Percentiles rank a stretch among this genome's conserved stretches.
Evolutionary conservation across 345 rosid genomes (phyloP).

Genomic region (Murraya paniculata): DNA sequence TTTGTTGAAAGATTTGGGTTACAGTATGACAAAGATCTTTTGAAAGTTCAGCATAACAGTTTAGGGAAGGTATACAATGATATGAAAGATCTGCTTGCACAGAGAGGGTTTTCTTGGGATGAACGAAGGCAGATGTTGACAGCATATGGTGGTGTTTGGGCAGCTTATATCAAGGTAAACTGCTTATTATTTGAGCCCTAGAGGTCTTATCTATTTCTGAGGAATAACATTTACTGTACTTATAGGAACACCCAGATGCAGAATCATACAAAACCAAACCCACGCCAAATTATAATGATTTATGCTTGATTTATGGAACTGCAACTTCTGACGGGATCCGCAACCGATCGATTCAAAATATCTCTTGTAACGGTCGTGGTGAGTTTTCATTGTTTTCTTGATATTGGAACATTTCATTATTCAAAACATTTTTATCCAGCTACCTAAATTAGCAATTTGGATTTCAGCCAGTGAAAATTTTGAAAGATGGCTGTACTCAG

Average conservation of each 20-base stretch:
- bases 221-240: constrained; percentile 19
- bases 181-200: constrained; percentile 5
- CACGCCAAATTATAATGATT: constrained; percentile 36
- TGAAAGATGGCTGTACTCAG: background rate
- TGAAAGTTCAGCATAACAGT: constrained; percentile 32
- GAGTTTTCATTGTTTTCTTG: constrained; percentile 7
- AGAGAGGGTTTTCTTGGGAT: constrained; percentile 40
- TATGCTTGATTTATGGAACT: constrained; percentile 47
- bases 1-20: constrained; percentile 46
- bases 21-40: constrained; percentile 29
- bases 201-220: background rate
- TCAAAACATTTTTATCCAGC: background rate
- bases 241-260: constrained; percentile 43
- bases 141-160: constrained; percentile 43
- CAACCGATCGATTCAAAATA: constrained; percentile 20
- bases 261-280: constrained; percentile 20
- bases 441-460: background rate
- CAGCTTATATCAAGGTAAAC: constrained; percentile 34
- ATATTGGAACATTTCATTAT: background rate
- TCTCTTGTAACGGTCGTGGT: constrained; percentile 26
- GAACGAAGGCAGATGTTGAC: constrained; percentile 38
- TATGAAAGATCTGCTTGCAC: constrained; percentile 33
- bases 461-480: background rate
- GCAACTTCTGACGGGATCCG: constrained; percentile 22
- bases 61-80: constrained; percentile 34